phyloP scores from a whole-genome alignment of 495 filamentous ascomycete species.

The Aspergillus mulundensis region DNA sequence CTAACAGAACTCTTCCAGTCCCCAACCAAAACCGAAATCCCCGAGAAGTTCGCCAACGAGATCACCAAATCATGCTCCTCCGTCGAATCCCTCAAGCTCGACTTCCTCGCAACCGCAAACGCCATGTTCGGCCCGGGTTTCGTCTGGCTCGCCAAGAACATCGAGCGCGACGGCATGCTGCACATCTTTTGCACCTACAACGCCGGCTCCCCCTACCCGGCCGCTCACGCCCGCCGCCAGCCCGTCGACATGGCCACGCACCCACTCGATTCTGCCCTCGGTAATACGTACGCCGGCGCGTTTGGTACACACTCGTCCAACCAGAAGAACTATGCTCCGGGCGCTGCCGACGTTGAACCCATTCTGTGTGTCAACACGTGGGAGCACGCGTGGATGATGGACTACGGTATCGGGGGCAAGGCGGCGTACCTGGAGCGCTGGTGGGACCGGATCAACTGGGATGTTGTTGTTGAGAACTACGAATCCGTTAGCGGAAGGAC shows the following conservation, averaged over 20 bases:
- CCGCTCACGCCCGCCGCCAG: conserved; percentile 78
- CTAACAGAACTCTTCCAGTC: conserved; percentile 27
- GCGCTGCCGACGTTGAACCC: conserved; percentile 67
- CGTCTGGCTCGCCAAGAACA: conserved; percentile 80
- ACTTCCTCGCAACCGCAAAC: conserved; percentile 76
- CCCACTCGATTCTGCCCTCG: conserved; percentile 32
- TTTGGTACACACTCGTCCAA: conserved; percentile 45
- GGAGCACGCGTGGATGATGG: conserved; percentile 88
- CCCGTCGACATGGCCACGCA: conserved; percentile 74
- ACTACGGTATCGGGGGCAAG: conserved; percentile 82
- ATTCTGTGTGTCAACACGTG: conserved; percentile 91
- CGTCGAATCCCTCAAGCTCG: conserved; percentile 70
- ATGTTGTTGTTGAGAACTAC: conserved; percentile 56
- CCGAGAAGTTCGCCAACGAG: conserved; percentile 39
- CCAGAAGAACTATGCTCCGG: conserved; percentile 53
- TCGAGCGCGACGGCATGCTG: conserved; percentile 48
- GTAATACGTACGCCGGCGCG: conserved; percentile 45
- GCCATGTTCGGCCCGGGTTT: conserved; percentile 97
- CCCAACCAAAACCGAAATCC: conserved; percentile 47
- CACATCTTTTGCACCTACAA: conserved; percentile 85
- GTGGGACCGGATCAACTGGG: conserved; percentile 89
- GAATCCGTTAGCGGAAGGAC: conserved; percentile 28
- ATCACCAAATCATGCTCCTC: conserved; percentile 70
- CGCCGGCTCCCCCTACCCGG: conserved; percentile 82
- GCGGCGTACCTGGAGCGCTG: conserved; percentile 67